Evolutionary conservation across 148 eudicot species (phyloP).

Genomic region (Linanthus parryae): DNA sequence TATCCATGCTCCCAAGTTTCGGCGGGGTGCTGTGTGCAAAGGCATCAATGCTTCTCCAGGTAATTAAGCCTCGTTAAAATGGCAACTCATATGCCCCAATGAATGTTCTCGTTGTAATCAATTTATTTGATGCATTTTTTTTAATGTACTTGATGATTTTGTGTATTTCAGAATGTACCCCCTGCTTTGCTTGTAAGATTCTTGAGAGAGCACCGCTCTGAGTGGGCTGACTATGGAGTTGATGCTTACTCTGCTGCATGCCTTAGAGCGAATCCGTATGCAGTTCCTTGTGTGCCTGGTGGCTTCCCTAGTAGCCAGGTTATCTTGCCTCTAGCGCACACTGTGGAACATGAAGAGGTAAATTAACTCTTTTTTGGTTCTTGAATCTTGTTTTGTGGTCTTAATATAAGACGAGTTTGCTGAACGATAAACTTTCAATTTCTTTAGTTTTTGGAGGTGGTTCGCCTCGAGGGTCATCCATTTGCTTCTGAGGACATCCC

Average conservation of each 20-base stretch:
- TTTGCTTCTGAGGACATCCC: constrained; percentile 41
- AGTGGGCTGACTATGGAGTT: constrained; percentile 58
- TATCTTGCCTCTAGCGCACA: constrained; percentile 51
- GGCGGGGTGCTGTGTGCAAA: constrained; percentile 62
- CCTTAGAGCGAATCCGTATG: constrained; percentile 43
- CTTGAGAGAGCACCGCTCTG: constrained; percentile 58
- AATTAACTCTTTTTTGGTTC: too few relatives aligned
- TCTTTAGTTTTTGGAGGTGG: constrained; percentile 44
- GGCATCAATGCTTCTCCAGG: constrained; percentile 70
- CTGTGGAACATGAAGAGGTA: constrained; percentile 60
- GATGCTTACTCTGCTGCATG: constrained; percentile 61
- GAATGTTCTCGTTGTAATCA: too few relatives aligned
- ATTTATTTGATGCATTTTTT: neutral
- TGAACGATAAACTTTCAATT: too few relatives aligned
- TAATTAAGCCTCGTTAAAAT: too few relatives aligned
- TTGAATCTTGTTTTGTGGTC: too few relatives aligned
- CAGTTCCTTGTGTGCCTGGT: constrained; percentile 39
- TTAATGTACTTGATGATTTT: neutral
- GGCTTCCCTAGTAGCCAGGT: constrained; percentile 48
- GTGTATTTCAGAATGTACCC: constrained; percentile 40
- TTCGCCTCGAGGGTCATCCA: constrained; percentile 47
- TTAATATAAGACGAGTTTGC: neutral
- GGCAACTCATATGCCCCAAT: too few relatives aligned
- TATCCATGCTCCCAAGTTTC: constrained; percentile 33
- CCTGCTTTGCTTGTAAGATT: constrained; percentile 59